Base-by-base conservation (phyloP, 73 alveolate species). In the Halteria grandinella region DNA sequence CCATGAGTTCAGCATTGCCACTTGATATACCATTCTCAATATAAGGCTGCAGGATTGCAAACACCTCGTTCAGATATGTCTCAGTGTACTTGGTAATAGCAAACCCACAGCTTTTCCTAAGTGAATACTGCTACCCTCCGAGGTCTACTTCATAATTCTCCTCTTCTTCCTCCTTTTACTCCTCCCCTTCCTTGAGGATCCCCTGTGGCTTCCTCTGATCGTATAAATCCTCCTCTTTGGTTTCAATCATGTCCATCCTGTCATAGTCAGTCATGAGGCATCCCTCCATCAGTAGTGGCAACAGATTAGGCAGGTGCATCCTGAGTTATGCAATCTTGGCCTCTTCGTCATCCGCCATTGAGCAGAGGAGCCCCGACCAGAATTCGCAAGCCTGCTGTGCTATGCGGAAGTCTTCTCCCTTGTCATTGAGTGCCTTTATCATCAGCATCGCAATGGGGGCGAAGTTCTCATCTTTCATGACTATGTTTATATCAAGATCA, bases 331-430 rank as follows among this genome's bases (percentile, higher is more conserved):
- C 20, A 7, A 58, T 45, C 25, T n/a, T n/a, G n/a, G n/a, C n/a
- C n/a, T 80, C 85, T 29, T 23, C 72, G 23, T 69, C 86, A n/a
- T n/a, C n/a, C n/a, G n/a, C n/a, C n/a, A n/a, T n/a, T n/a, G n/a
- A n/a, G n/a, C n/a, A n/a, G n/a, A 69, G 81, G 0, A 80, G 41
- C 17, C 91, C 91, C 29, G 86, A 70, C 91, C 91, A 80, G 28
- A 80, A 80, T 43, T 80, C 91, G 7, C 86, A 71, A 7, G 91
- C 91, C 2, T 85, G 86, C 18, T 70, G 60, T 24, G 85, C 91
- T 8, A 80, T 63, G n/a, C n/a, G n/a, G n/a, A n/a, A n/a, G 45
- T 70, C 60, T 32, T 80, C 63, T 32, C 70, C 91, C 31, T 70
- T 53, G 23, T 45, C 85, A 18, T 39, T 53, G 14, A 80, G 74